These are phyloP conservation scores for Macadamia tetraphylla DNA, from an alignment of 164 flowering plant genomes.

Conservation along the genomic window DNA sequence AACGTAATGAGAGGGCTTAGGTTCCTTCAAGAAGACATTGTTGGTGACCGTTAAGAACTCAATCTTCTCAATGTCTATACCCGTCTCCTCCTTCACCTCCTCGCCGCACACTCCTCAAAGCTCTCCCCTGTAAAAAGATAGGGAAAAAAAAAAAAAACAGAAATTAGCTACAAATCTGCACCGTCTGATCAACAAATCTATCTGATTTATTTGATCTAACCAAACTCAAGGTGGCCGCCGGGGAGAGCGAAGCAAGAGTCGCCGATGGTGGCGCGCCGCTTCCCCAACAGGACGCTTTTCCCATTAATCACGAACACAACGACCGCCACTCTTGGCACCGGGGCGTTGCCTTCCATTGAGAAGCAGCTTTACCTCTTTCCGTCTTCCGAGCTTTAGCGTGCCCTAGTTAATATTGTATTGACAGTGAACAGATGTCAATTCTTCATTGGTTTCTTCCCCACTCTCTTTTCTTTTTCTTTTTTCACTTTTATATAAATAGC, in stretches of 20 bases:
- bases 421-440: no score
- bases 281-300: conserved; percentile 48
- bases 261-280: conserved; percentile 51
- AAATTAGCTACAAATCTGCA: not conserved
- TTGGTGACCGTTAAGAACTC: conserved; percentile 66
- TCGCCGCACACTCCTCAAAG: conserved; percentile 76
- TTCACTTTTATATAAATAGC: no score
- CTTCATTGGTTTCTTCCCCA: no score
- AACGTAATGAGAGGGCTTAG: conserved; percentile 52
- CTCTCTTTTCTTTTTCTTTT: no score
- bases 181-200: no score
- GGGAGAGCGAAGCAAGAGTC: conserved; percentile 68
- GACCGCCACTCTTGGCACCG: conserved; percentile 44
- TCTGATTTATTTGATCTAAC: conserved; percentile 20
- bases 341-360: not conserved
- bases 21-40: conserved; percentile 38
- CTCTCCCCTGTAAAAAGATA: conserved; percentile 53
- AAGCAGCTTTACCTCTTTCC: not conserved
- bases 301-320: conserved; percentile 51
- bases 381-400: no score
- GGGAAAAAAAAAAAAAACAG: not conserved
- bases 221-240: conserved; percentile 91
- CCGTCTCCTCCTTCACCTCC: conserved; percentile 90
- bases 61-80: conserved; percentile 46
- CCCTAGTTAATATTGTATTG: no score